Percentiles rank a stretch among this genome's conserved stretches.
These are phyloP conservation scores for Acrocalymma vagum DNA, from an alignment of 2,329 filamentous ascomycete species.

Conservation along the genomic window DNA sequence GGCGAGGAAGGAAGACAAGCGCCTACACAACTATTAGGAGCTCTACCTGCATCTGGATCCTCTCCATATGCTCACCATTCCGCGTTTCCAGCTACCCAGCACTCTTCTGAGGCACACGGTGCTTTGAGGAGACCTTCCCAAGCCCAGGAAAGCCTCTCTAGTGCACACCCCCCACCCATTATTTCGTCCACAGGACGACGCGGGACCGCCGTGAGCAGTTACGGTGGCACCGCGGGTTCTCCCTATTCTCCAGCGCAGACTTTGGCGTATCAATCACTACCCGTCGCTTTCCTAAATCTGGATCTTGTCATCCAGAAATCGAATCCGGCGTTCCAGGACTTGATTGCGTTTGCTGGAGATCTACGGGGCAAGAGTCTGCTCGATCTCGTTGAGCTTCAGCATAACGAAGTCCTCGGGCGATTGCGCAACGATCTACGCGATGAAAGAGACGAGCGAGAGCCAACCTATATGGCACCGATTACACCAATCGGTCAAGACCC, in stretches of 20 bases:
- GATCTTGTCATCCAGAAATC: conserved; percentile 57
- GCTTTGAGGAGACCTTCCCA: conserved; percentile 25
- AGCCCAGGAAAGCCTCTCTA: conserved; percentile 24
- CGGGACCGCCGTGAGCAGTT: conserved; percentile 23
- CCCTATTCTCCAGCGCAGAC: conserved; percentile 33
- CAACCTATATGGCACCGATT: conserved; percentile 60
- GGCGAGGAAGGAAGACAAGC: conserved; percentile 37
- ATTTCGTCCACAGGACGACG: conserved; percentile 23
- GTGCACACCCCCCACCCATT: conserved; percentile 19
- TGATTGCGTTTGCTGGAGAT: conserved; percentile 50
- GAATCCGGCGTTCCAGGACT: conserved; percentile 54
- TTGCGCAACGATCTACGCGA: conserved; percentile 55
- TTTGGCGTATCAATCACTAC: conserved; percentile 37
- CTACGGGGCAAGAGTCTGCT: conserved; percentile 50
- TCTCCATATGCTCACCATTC: conserved; percentile 31
- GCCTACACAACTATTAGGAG: conserved; percentile 33
- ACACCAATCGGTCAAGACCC: conserved; percentile 53
- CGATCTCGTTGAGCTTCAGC: conserved; percentile 53
- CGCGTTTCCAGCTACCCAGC: conserved; percentile 28
- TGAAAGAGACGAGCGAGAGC: conserved; percentile 57
- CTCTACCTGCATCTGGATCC: conserved; percentile 23
- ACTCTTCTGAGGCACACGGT: conserved; percentile 31
- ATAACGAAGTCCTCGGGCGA: conserved; percentile 52
- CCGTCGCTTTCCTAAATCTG: conserved; percentile 55
- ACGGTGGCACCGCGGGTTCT: conserved; percentile 21